Evolutionary conservation across 2,329 filamentous ascomycete genomes (phyloP).

Genomic region (Beauveria sp.): DNA sequence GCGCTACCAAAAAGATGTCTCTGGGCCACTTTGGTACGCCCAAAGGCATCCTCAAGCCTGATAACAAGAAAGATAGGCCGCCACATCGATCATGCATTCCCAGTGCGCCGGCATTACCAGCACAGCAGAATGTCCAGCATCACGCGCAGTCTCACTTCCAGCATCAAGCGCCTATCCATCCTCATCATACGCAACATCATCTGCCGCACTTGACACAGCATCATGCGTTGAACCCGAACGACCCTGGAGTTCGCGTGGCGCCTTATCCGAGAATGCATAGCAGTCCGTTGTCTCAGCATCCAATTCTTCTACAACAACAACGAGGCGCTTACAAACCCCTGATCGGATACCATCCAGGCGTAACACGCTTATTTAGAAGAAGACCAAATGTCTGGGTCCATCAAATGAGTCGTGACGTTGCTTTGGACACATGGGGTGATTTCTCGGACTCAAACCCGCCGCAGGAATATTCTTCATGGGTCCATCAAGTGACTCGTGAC

Average conservation of each 20-base stretch:
- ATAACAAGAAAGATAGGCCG: not conserved
- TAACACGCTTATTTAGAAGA: constrained; percentile 17
- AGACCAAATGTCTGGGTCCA: constrained; percentile 16
- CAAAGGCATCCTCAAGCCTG: not conserved
- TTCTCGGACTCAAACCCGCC: not conserved
- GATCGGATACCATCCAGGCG: constrained; percentile 13
- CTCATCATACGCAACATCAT: not conserved
- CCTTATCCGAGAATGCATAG: constrained; percentile 6
- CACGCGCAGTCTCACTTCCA: not conserved
- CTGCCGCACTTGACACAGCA: not conserved
- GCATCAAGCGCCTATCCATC: not conserved
- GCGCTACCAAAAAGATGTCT: not conserved
- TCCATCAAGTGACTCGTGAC: constrained; percentile 9
- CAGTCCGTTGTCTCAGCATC: not conserved
- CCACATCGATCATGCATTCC: not conserved
- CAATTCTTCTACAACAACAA: not conserved
- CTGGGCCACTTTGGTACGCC: not conserved
- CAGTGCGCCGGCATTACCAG: not conserved
- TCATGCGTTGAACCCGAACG: not conserved
- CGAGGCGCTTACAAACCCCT: constrained; percentile 15
- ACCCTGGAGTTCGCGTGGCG: not conserved
- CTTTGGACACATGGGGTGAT: constrained; percentile 21
- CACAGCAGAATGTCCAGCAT: not conserved
- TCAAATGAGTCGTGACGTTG: not conserved
- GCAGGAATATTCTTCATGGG: constrained; percentile 4